These are phyloP conservation scores for Cornus suecica DNA, from an alignment of 148 eudicot species.

Conservation along the genomic window DNA sequence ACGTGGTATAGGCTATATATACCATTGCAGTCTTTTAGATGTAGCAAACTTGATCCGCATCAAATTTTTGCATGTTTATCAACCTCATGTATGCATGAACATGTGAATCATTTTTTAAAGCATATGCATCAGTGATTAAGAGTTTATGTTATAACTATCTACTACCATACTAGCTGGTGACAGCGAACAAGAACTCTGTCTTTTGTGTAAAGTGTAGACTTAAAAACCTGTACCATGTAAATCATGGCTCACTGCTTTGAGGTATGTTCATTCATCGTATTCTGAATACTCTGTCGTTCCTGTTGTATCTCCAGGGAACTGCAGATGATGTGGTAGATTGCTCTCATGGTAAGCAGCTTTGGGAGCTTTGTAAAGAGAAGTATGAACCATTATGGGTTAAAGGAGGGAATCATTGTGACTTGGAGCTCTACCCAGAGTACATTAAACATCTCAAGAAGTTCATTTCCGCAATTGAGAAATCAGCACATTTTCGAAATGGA, in stretches of 20 bases:
- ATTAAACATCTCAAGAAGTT: constrained; percentile 82
- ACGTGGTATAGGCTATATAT: not conserved
- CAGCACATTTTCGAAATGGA: constrained; percentile 39
- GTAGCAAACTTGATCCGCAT: not conserved
- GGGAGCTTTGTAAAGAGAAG: constrained; percentile 78
- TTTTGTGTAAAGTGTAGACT: not conserved
- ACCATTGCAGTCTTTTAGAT: not conserved
- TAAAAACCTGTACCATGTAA: not conserved
- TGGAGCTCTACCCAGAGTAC: constrained; percentile 81
- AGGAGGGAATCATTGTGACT: constrained; percentile 87
- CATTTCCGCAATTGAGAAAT: constrained; percentile 62
- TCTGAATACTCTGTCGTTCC: constrained; percentile 1
- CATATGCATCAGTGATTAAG: not conserved
- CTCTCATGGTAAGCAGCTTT: constrained; percentile 81
- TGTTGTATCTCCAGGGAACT: constrained; percentile 51
- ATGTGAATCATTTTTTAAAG: not conserved
- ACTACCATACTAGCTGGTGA: not conserved
- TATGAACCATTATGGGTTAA: constrained; percentile 85
- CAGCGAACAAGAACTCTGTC: not conserved
- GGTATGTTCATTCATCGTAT: not conserved
- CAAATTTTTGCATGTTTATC: not conserved
- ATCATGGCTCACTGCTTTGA: not conserved
- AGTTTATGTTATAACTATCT: not conserved
- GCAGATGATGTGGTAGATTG: constrained; percentile 88
- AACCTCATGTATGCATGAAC: not conserved